These are phyloP conservation scores for Macrolepiota fuliginosa DNA, from an alignment of 768 basidiomycete genomes.

Conservation along the genomic window DNA sequence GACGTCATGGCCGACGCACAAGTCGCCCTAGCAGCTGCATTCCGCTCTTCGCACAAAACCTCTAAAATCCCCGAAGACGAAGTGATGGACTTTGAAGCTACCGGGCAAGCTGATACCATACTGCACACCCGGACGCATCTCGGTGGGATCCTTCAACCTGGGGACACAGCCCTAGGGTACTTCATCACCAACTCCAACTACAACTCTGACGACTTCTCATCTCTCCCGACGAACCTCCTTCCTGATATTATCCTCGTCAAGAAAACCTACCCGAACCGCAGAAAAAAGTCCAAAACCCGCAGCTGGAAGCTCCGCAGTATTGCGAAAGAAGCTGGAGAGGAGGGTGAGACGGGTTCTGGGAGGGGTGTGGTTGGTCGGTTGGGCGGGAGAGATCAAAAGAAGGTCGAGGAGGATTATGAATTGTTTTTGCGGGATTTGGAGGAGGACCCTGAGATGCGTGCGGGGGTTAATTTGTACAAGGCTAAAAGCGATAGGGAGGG, in stretches of 20 bases:
- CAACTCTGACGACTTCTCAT: constrained; percentile 85
- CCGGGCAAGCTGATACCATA: constrained; percentile 68
- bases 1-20: constrained; percentile 80
- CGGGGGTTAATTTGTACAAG: constrained; percentile 86
- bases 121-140: constrained; percentile 97
- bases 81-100: constrained; percentile 62
- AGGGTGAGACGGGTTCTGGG: constrained; percentile 72
- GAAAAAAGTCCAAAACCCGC: constrained; percentile 86
- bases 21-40: constrained; percentile 81
- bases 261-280: constrained; percentile 91
- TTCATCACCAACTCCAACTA: constrained; percentile 87
- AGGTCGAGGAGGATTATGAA: constrained; percentile 97
- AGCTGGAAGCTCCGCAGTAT: constrained; percentile 91
- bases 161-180: constrained; percentile 91
- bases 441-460: constrained; percentile 91
- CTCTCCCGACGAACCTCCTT: constrained; percentile 60
- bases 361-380: constrained; percentile 87
- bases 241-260: constrained; percentile 93
- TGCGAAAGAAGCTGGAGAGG: constrained; percentile 87
- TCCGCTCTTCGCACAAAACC: constrained; percentile 46
- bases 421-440: constrained; percentile 91
- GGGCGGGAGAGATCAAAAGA: constrained; percentile 87
- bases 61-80: constrained; percentile 41
- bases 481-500: neutral
- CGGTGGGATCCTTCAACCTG: constrained; percentile 87